These are phyloP conservation scores for Xylariaceae sp. DNA, from an alignment of 2,329 filamentous ascomycete species.

Conservation along the genomic window DNA sequence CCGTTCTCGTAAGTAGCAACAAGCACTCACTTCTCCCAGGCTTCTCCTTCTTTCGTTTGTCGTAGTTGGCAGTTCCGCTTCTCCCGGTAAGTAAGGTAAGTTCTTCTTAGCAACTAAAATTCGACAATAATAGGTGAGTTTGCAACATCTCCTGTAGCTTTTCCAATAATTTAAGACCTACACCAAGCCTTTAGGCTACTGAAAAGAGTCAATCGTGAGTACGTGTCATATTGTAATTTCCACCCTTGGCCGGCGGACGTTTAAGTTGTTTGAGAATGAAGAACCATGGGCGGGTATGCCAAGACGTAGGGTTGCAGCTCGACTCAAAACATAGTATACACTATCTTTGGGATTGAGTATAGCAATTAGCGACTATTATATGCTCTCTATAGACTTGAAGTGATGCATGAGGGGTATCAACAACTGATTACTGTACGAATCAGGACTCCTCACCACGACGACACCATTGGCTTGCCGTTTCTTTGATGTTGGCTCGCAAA, in stretches of 20 bases:
- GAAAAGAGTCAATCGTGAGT: background rate
- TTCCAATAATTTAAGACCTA: background rate
- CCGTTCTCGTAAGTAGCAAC: constrained; percentile 12
- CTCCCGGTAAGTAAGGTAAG: background rate
- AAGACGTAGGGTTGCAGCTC: background rate
- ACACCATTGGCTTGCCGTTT: background rate
- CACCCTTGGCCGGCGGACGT: too few relatives aligned
- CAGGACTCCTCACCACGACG: constrained; percentile 20
- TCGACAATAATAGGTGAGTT: background rate
- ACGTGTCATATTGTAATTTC: too few relatives aligned
- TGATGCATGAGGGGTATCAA: constrained; percentile 25
- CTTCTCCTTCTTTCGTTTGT: background rate
- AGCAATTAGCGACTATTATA: constrained; percentile 19
- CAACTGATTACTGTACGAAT: constrained; percentile 17
- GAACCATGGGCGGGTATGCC: too few relatives aligned
- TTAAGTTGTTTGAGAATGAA: background rate
- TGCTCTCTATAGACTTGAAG: constrained; percentile 16
- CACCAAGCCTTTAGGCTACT: background rate
- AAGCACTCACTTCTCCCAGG: background rate
- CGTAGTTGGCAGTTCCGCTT: background rate
- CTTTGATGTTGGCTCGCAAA: constrained; percentile 2
- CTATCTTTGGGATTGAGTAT: constrained; percentile 12
- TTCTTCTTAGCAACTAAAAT: background rate
- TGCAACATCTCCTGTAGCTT: background rate
- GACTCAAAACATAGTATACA: constrained; percentile 16